Conservation (phyloP, 805 yeast species). For the Ogataea chonburiensis region DNA sequence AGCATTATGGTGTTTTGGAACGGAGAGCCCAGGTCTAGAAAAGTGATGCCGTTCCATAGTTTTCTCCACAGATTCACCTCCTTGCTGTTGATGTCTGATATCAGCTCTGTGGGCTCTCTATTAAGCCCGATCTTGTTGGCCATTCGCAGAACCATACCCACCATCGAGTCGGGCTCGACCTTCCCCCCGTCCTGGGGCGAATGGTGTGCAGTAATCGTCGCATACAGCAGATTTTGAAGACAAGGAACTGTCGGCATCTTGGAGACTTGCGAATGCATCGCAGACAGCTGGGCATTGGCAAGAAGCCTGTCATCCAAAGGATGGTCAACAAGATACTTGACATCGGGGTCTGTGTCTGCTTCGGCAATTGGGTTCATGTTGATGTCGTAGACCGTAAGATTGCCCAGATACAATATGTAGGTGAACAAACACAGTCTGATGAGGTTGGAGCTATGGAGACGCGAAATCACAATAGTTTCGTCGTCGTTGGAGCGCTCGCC, state of each 20-base stretch:
- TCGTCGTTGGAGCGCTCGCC: conserved; percentile 34
- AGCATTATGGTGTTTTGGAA: conserved; percentile 34
- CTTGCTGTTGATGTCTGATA: conserved; percentile 27
- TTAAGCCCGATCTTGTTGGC: conserved; percentile 47
- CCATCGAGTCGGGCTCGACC: conserved; percentile 39
- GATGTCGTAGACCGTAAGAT: conserved; percentile 35
- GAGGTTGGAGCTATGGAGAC: conserved; percentile 36
- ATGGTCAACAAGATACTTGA: conserved; percentile 35
- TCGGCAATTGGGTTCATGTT: conserved; percentile 31
- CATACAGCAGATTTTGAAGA: conserved; percentile 43
- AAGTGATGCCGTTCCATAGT: conserved; percentile 50
- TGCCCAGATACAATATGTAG: conserved; percentile 41
- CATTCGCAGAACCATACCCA: conserved; percentile 42
- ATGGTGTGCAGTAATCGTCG: conserved; percentile 39
- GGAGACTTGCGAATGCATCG: conserved; percentile 41
- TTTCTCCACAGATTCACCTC: conserved; percentile 54
- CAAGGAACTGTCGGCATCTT: conserved; percentile 39
- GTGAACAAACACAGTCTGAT: conserved; percentile 41
- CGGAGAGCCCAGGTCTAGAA: conserved; percentile 43
- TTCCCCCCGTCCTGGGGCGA: conserved; percentile 50
- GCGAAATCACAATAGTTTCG: conserved; percentile 32
- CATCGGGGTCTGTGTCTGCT: conserved; percentile 26
- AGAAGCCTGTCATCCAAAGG: conserved; percentile 42
- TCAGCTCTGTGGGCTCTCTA: conserved; percentile 40
- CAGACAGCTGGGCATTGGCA: conserved; percentile 38